These are phyloP conservation scores for Cymbopogon citratus DNA, from an alignment of 176 grass and related monocot genomes.

Conservation along the genomic window DNA sequence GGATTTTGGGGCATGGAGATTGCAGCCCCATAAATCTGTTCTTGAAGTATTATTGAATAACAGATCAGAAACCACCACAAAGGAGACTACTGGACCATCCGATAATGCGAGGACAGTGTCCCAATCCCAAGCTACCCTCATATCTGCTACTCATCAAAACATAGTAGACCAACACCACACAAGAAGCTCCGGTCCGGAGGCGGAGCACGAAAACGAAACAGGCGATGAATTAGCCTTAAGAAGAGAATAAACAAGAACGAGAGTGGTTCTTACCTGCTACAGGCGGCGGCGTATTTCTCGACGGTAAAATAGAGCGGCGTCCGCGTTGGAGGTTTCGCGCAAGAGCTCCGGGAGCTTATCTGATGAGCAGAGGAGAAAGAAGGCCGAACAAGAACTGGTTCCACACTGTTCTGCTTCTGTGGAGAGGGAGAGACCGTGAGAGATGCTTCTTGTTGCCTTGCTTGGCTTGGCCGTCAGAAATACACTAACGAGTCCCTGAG, in stretches of 20 bases:
- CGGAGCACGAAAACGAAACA: neutral
- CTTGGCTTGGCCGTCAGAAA: slow-evolving; percentile 1
- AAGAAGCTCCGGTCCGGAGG: neutral
- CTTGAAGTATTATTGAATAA: neutral
- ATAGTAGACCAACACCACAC: neutral
- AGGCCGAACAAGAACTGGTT: slow-evolving; percentile 12
- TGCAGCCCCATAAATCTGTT: neutral
- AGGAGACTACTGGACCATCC: neutral
- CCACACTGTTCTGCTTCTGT: neutral
- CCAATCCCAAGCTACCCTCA: neutral
- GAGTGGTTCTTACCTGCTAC: slow-evolving; percentile 1
- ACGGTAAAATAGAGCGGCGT: neutral
- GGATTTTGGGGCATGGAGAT: neutral
- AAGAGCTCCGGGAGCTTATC: slow-evolving; percentile 5
- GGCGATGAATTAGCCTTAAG: neutral
- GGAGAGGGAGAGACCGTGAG: too few species aligned
- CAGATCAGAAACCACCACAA: neutral
- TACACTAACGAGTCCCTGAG: neutral
- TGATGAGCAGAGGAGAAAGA: neutral
- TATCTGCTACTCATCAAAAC: neutral
- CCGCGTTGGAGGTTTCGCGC: neutral
- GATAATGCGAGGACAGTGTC: neutral
- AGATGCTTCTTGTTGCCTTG: neutral
- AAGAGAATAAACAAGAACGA: neutral
- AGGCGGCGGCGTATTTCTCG: neutral